Base-by-base conservation (phyloP, 768 basidiomycete genomes). In the Ramaria sp. region DNA sequence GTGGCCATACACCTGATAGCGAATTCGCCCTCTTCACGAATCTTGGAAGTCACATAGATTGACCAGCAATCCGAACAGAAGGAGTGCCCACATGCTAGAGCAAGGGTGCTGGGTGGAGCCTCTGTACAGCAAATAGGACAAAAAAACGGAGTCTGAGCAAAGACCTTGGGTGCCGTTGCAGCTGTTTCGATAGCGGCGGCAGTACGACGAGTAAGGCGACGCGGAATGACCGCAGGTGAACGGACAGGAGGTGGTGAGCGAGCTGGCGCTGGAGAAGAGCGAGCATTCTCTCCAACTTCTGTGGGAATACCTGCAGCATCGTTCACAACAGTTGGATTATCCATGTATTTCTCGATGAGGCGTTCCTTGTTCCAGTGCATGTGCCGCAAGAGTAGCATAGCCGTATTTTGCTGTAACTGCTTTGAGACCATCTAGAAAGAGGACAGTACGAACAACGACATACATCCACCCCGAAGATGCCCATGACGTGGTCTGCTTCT, bases 61-160 rank as follows among this genome's bases (percentile, higher is more conserved):
- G 70, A 72, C 94, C 94, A 96, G 70, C 93, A 95, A 6, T 74
- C 79, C 11, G 76, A 75, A 71, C 91, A 94, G 71, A 90, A 97
- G 19, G 78, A 69, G 68, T 98, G 94, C 46, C 81, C 83, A 70
- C 96, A 99, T 13, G 79, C 74, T 39, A 96, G 77, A 15, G 87
- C 74, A 33, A 88, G 76, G 1, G 83, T 84, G 57, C 79, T 75
- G 10, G 79, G 71, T 41, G 72, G 75, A 20, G 76, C 70, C 62
- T 92, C 88, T 66, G 88, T 87, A 70, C 85, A 98, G 74, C 96
- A 99, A 67, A 98, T 89, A 3, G 91, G 88, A 71, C 96, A 99
- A 34, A 87, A 76, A 70, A 94, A 95, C 19, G 82, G 73, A 22
- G 42, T 33, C 20, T 46, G 41, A 41, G 58, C 39, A 63, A 15